Conservation (phyloP, 768 basidiomycete genomes). For the Lentinula raphanica region DNA sequence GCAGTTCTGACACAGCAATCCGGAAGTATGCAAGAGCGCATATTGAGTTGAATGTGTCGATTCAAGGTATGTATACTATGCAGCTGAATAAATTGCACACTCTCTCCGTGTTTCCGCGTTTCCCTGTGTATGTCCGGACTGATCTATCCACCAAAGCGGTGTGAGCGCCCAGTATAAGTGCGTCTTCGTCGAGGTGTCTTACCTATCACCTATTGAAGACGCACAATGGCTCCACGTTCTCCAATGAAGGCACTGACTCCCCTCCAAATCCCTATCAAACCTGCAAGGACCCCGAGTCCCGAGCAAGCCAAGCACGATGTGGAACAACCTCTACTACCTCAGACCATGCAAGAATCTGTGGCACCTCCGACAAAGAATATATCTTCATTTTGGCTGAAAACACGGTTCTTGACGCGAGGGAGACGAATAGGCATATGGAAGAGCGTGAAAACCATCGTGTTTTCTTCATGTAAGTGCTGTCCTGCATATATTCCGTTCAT, state of each 20-base stretch:
- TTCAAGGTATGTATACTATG: not conserved
- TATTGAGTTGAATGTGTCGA: not conserved
- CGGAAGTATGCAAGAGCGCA: not conserved
- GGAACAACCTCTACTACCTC: not conserved
- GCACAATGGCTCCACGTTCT: not conserved
- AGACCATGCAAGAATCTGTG: not conserved
- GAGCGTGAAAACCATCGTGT: constrained; percentile 39
- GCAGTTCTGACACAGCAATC: not conserved
- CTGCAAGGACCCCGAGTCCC: not conserved
- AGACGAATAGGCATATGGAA: constrained; percentile 35
- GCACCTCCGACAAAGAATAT: not conserved
- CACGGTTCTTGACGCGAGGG: constrained; percentile 29
- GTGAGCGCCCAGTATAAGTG: too few relatives aligned
- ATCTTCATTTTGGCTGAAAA: not conserved
- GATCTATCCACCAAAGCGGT: too few relatives aligned
- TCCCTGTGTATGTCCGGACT: not conserved
- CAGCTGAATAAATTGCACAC: not conserved
- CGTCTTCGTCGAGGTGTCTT: not conserved
- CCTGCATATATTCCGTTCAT: not conserved
- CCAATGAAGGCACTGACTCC: not conserved
- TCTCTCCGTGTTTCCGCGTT: not conserved
- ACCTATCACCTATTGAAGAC: not conserved
- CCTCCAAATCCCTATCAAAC: not conserved
- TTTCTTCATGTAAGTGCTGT: constrained; percentile 32
- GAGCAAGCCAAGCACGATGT: too few relatives aligned